These are phyloP conservation scores for Leccinum idahoense DNA, from an alignment of 1,284 basidiomycete genomes.

Conservation along the genomic window DNA sequence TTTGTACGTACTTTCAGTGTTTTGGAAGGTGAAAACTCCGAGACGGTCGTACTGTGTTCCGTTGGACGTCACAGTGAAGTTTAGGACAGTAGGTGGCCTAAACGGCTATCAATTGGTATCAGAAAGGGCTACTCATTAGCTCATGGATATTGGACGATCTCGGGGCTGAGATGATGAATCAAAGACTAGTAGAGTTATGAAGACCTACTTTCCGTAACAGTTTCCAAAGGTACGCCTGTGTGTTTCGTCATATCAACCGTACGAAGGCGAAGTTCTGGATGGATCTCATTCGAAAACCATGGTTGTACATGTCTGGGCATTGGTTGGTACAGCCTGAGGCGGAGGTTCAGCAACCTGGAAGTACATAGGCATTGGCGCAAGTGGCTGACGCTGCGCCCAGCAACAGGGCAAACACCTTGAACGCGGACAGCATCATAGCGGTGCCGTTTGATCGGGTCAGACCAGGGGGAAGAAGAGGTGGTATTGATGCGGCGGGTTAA, in stretches of 20 bases:
- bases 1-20: slow-evolving; percentile 61
- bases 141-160: slow-evolving; percentile 60
- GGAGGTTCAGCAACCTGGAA: slow-evolving; percentile 73
- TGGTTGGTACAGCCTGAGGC: slow-evolving; percentile 49
- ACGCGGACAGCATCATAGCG: slow-evolving; percentile 12
- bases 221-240: slow-evolving; percentile 64
- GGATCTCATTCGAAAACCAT: slow-evolving; percentile 56
- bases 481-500: too few species aligned
- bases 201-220: slow-evolving; percentile 59
- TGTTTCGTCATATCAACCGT: slow-evolving; percentile 1
- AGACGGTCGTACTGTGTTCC: slow-evolving; percentile 76
- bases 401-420: slow-evolving; percentile 13
- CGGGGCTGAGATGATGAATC: slow-evolving; percentile 41
- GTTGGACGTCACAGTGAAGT: slow-evolving; percentile 73
- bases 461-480: not conserved
- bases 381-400: slow-evolving; percentile 5
- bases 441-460: not conserved
- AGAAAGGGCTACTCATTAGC: slow-evolving; percentile 18
- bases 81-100: slow-evolving; percentile 64
- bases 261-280: not conserved
- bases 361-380: slow-evolving; percentile 33
- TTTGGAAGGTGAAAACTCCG: slow-evolving; percentile 68
- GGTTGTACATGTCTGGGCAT: slow-evolving; percentile 57
- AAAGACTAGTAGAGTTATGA: not conserved
- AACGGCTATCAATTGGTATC: slow-evolving; percentile 1